Percentiles rank a stretch among this genome's conserved stretches.
phyloP scores from a whole-genome alignment of 2,329 filamentous ascomycete genomes.

The Penicillium sp. region DNA sequence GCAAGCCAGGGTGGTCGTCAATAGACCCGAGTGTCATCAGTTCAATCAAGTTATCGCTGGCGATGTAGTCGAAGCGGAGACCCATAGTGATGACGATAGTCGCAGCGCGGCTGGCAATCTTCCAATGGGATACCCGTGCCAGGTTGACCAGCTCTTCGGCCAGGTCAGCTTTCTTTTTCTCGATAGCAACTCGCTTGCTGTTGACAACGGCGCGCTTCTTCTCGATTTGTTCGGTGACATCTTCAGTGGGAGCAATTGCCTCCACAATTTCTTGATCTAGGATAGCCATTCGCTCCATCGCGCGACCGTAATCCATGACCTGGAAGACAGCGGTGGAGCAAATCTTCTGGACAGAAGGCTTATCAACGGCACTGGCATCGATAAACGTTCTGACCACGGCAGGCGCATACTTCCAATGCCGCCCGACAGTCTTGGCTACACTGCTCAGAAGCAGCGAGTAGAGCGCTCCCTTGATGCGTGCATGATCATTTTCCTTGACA shows the following conservation, averaged over 20 bases:
- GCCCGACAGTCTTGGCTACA: constrained; percentile 79
- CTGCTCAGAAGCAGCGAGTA: constrained; percentile 89
- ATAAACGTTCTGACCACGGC: constrained; percentile 89
- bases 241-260: constrained; percentile 66
- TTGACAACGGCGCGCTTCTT: constrained; percentile 72
- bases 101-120: constrained; percentile 84
- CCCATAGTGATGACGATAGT: constrained; percentile 89
- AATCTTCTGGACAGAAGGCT: constrained; percentile 88
- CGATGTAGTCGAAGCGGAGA: constrained; percentile 85
- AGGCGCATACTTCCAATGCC: constrained; percentile 94
- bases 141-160: constrained; percentile 77
- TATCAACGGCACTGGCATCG: constrained; percentile 83
- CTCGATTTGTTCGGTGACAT: constrained; percentile 56
- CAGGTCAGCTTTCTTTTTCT: constrained; percentile 76
- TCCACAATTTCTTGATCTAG: constrained; percentile 70
- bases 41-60: constrained; percentile 77
- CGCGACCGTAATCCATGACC: constrained; percentile 87
- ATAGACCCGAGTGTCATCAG: constrained; percentile 80
- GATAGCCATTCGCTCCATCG: constrained; percentile 82
- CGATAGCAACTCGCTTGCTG: constrained; percentile 72
- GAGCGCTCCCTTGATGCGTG: constrained; percentile 90
- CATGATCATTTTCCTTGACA: constrained; percentile 76
- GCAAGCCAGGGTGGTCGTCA: constrained; percentile 83
- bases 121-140: constrained; percentile 86
- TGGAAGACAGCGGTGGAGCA: constrained; percentile 78